Conservation (phyloP, 345 rosid genomes). For the Eutrema yunnanense region DNA sequence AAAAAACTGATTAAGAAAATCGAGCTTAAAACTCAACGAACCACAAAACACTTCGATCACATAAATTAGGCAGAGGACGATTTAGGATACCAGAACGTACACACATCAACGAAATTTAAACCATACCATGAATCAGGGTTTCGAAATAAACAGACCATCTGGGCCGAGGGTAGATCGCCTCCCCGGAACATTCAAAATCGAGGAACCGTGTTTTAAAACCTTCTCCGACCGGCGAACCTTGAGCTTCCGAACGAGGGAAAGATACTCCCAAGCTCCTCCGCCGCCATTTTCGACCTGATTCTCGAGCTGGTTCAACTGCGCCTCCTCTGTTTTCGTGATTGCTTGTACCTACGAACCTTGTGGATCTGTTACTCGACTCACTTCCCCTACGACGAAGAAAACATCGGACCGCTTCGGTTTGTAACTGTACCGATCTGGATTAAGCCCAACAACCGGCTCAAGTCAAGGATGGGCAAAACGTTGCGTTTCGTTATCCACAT, state of each 20-base stretch:
- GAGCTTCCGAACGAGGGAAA: constrained; percentile 77
- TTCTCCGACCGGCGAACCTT: constrained; percentile 80
- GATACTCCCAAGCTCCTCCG: constrained; percentile 92
- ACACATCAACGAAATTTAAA: not conserved
- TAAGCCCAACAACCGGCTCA: not conserved
- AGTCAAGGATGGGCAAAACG: not conserved
- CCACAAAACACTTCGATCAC: no score
- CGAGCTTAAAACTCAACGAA: no score
- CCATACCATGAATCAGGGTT: not conserved
- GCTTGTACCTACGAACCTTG: not conserved
- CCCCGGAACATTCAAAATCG: constrained; percentile 58
- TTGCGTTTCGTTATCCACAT: no score
- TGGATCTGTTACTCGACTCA: constrained; percentile 6
- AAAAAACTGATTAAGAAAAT: no score
- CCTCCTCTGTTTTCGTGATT: constrained; percentile 55
- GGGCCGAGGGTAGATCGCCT: constrained; percentile 70
- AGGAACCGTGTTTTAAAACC: constrained; percentile 71
- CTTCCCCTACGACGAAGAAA: not conserved
- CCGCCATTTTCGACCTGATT: constrained; percentile 86
- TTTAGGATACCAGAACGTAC: not conserved
- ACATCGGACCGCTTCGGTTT: not conserved
- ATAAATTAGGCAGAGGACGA: not conserved
- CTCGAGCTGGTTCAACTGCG: constrained; percentile 61
- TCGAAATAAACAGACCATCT: constrained; percentile 45
- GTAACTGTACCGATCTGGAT: not conserved